Conservation (phyloP, 768 basidiomycete genomes). For the Rhodocollybia butyracea region DNA sequence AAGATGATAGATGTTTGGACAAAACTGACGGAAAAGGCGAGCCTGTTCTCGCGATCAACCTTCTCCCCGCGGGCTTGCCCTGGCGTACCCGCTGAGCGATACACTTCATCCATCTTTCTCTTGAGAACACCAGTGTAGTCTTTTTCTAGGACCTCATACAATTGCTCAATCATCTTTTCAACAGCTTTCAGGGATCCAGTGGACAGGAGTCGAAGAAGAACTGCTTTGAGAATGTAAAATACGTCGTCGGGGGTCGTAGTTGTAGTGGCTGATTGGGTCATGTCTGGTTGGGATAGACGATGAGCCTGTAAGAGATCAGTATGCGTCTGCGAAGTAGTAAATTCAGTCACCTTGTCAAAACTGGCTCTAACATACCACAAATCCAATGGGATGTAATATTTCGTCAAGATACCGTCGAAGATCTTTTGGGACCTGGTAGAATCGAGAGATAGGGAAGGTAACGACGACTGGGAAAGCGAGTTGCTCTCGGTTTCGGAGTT, state of each 20-base stretch:
- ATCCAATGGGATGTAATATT: slow-evolving; percentile 88
- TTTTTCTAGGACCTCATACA: slow-evolving; percentile 74
- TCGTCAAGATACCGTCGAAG: slow-evolving; percentile 64
- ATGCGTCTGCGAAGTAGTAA: slow-evolving; percentile 4
- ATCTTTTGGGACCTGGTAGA: slow-evolving; percentile 50
- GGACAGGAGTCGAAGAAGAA: slow-evolving; percentile 73
- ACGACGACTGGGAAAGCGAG: not conserved
- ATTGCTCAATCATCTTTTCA: slow-evolving; percentile 52
- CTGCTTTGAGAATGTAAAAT: slow-evolving; percentile 91
- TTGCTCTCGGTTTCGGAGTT: not conserved
- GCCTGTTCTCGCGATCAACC: slow-evolving; percentile 74
- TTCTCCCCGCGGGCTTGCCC: slow-evolving; percentile 62
- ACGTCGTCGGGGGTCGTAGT: slow-evolving; percentile 90
- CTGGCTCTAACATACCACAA: slow-evolving; percentile 85
- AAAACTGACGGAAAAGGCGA: slow-evolving; percentile 75
- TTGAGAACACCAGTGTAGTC: slow-evolving; percentile 82
- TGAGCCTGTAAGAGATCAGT: slow-evolving; percentile 61
- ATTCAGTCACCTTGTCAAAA: slow-evolving; percentile 72
- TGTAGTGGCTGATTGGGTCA: slow-evolving; percentile 54
- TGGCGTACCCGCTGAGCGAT: slow-evolving; percentile 47
- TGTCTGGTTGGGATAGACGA: slow-evolving; percentile 73
- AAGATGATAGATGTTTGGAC: too few relatives aligned
- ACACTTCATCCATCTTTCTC: slow-evolving; percentile 86
- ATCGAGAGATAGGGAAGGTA: slow-evolving; percentile 26
- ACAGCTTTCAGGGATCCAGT: slow-evolving; percentile 66